Base-by-base conservation (phyloP, 2,329 filamentous ascomycete genomes). In the Furcasterigmium sp. region DNA sequence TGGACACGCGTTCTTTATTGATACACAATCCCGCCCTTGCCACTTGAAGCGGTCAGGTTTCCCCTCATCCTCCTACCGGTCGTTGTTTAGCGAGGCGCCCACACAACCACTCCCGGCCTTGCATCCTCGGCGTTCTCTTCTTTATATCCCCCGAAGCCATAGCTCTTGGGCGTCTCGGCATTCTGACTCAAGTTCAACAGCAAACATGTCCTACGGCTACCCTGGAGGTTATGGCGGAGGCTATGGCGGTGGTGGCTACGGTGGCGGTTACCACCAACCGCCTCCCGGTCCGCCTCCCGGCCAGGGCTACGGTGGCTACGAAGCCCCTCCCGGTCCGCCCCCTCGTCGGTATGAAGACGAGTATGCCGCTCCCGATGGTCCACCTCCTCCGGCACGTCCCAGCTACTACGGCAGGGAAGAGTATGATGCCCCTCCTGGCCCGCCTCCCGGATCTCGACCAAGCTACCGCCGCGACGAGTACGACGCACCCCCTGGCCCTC, bases 161-260 rank as follows among this genome's bases (percentile, higher is more conserved):
- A 35, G 14, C 15, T 35, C 32, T 18, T 17, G 23, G 15, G 32
- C n/a, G n/a, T n/a, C 10, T 35, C 32, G 4, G n/a, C 32, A 35
- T 5, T 15, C 18, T 15, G n/a, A 17, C 18, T 8, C 32, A 11
- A 17, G n/a, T 14, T 8, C 29, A 44, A 15, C 34, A 3, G 10
- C 30, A 40, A 42, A 30, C n/a, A 62, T 62, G 59, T 57, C 59
- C 20, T 41, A 41, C 11, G 57, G 57, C 32, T 57, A 56, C 54
- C 65, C 65, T 25, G n/a, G n/a, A n/a, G 66, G 65, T 36, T 54
- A 68, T 51, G 64, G 64, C 26, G 51, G 54, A 38, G 49, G 57
- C 35, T 56, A 56, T 34, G 55, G 62, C 49, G 58, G 60, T 39
- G 55, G 56, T 30, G 45, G 56, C 42, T 54, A 54, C 20, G 54